Conservation (phyloP, 345 rosid genomes). For the Nasturtium officinale region DNA sequence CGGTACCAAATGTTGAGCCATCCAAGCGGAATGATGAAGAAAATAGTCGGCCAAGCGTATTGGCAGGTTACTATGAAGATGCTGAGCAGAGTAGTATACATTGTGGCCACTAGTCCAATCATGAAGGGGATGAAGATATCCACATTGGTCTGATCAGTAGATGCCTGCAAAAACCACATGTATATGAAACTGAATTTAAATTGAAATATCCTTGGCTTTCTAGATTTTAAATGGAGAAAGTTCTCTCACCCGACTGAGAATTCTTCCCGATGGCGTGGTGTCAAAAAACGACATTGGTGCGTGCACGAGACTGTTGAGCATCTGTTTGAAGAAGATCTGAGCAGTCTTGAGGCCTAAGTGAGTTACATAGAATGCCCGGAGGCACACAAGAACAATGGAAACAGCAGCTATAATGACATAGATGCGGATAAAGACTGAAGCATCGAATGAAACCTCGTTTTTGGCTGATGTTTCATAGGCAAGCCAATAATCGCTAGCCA, state of each 20-base stretch:
- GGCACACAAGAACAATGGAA: slow-evolving; percentile 57
- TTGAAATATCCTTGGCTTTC: background rate
- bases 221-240: background rate
- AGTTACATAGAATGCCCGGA: slow-evolving; percentile 62
- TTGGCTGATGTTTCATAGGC: slow-evolving; percentile 82
- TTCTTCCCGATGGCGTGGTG: slow-evolving; percentile 97
- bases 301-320: slow-evolving; percentile 79
- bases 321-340: slow-evolving; percentile 73
- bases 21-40: slow-evolving; percentile 80
- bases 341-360: slow-evolving; percentile 81
- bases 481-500: slow-evolving; percentile 96
- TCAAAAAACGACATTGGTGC: slow-evolving; percentile 98
- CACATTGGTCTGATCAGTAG: slow-evolving; percentile 85
- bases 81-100: slow-evolving; percentile 73
- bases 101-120: slow-evolving; percentile 56
- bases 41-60: slow-evolving; percentile 89
- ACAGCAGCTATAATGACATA: slow-evolving; percentile 64
- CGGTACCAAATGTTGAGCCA: slow-evolving; percentile 89
- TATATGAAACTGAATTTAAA: background rate
- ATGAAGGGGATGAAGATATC: slow-evolving; percentile 82
- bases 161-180: slow-evolving; percentile 58
- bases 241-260: slow-evolving; percentile 76
- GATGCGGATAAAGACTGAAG: slow-evolving; percentile 65
- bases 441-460: slow-evolving; percentile 51
- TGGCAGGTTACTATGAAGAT: slow-evolving; percentile 89